Percentiles rank a stretch among this genome's conserved stretches.
These are phyloP conservation scores for Brettanomyces bruxellensis DNA, from an alignment of 805 yeast species.

Conservation along the genomic window DNA sequence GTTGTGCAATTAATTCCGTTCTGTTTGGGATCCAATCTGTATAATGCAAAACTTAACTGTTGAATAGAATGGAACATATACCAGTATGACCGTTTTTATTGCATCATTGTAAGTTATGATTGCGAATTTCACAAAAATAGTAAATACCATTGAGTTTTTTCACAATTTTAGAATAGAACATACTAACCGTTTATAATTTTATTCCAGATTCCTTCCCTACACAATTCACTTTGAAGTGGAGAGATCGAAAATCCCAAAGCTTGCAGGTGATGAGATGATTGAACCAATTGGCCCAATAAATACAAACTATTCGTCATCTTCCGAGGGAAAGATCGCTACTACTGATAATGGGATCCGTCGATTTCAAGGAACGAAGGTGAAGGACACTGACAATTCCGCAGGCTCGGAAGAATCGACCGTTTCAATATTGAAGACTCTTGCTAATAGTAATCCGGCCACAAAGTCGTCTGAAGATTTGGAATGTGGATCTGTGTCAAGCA, in stretches of 20 bases:
- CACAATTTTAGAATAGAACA: too few species aligned
- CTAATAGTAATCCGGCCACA: constrained; percentile 8
- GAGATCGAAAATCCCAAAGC: constrained; percentile 4
- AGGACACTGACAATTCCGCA: not conserved
- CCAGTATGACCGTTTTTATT: constrained; percentile 53
- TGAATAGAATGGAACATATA: not conserved
- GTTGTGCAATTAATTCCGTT: too few species aligned
- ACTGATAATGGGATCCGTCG: not conserved
- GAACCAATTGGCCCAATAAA: constrained; percentile 12
- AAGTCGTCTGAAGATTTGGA: not conserved
- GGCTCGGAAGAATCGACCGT: constrained; percentile 10
- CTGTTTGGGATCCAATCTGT: too few species aligned
- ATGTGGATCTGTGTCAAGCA: constrained; percentile 1
- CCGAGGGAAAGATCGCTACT: not conserved
- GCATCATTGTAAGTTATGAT: constrained; percentile 51
- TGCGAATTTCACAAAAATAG: too few species aligned
- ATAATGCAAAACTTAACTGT: not conserved
- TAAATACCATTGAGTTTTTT: too few species aligned
- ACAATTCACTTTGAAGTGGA: constrained; percentile 59
- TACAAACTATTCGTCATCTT: not conserved
- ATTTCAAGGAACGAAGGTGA: not conserved
- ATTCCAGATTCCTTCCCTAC: constrained; percentile 53
- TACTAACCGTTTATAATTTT: not conserved
- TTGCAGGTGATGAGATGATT: constrained; percentile 17
- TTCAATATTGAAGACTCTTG: constrained; percentile 18